Percentiles rank a stretch among this genome's conserved stretches.
Conservation (phyloP, 2,329 filamentous ascomycete species). For the Fusarium nodosum region DNA sequence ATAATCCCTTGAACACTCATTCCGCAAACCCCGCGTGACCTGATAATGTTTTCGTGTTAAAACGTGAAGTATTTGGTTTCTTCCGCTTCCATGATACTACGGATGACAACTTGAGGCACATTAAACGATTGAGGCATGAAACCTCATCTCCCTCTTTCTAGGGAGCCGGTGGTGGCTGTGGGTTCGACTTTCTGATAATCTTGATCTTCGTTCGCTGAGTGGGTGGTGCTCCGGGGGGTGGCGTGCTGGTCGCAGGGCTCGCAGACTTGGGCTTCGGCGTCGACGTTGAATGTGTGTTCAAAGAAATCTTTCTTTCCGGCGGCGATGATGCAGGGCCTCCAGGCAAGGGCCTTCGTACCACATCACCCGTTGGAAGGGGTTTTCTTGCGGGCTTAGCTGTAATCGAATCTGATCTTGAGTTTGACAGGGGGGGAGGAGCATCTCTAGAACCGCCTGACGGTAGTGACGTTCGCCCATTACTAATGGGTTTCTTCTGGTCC, state of each 20-base stretch:
- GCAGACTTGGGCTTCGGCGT: slow-evolving; percentile 45
- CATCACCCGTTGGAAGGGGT: slow-evolving; percentile 53
- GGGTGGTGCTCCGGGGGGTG: slow-evolving; percentile 39
- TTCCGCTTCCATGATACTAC: neutral
- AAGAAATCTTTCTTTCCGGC: slow-evolving; percentile 48
- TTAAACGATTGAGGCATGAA: neutral
- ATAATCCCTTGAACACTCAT: slow-evolving; percentile 3
- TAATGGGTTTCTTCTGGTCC: slow-evolving; percentile 40
- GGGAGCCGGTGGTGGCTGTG: slow-evolving; percentile 45
- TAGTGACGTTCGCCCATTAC: slow-evolving; percentile 51
- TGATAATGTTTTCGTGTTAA: neutral
- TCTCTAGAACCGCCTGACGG: slow-evolving; percentile 52
- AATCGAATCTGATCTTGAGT: slow-evolving; percentile 50
- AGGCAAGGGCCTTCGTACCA: slow-evolving; percentile 53
- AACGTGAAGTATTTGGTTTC: neutral
- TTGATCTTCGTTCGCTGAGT: slow-evolving; percentile 55
- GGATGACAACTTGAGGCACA: neutral
- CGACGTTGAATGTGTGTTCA: slow-evolving; percentile 42
- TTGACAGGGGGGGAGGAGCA: slow-evolving; percentile 34
- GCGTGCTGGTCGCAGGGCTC: slow-evolving; percentile 46
- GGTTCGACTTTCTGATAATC: slow-evolving; percentile 55
- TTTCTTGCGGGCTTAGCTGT: slow-evolving; percentile 55
- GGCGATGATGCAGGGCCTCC: slow-evolving; percentile 47
- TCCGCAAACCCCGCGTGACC: neutral
- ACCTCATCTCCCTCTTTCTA: slow-evolving; percentile 23